Conservation (phyloP, 371 early-diverging fungal species). For the Mucor piriformis region DNA sequence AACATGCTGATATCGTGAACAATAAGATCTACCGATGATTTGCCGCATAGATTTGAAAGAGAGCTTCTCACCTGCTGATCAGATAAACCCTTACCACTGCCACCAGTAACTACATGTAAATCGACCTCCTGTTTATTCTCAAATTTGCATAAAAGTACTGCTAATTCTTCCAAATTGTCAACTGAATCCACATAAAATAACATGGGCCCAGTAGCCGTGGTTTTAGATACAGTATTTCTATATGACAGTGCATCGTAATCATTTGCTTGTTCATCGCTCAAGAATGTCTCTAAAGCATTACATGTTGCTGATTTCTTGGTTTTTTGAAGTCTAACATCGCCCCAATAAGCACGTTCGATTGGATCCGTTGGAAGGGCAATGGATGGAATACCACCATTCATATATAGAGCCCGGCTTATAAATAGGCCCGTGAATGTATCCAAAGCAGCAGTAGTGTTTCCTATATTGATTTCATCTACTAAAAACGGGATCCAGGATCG, state of each 20-base stretch:
- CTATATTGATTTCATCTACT: conserved; percentile 1
- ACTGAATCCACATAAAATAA: conserved; percentile 27
- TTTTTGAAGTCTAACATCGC: conserved; percentile 18
- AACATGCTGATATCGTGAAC: conserved; percentile 27
- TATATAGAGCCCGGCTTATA: conserved; percentile 25
- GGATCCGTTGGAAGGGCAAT: conserved; percentile 40
- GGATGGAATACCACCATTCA: conserved; percentile 38
- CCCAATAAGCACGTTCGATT: conserved; percentile 26
- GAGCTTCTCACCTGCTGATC: not conserved
- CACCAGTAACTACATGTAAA: conserved; percentile 32
- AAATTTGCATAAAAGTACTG: conserved; percentile 36
- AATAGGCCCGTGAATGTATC: conserved; percentile 15
- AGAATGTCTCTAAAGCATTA: not conserved
- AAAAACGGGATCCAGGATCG: conserved; percentile 39
- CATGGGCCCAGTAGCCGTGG: not conserved
- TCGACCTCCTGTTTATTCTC: conserved; percentile 6
- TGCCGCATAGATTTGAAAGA: conserved; percentile 4
- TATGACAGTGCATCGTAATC: not conserved
- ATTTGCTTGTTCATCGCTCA: not conserved
- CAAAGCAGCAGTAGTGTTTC: not conserved
- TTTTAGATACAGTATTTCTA: not conserved
- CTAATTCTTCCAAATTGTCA: conserved; percentile 13
- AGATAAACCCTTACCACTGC: conserved; percentile 9
- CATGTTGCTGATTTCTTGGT: conserved; percentile 8
- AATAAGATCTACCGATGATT: not conserved